These are phyloP conservation scores for Prunella vulgaris DNA, from an alignment of 257 asterid species.

Conservation along the genomic window DNA sequence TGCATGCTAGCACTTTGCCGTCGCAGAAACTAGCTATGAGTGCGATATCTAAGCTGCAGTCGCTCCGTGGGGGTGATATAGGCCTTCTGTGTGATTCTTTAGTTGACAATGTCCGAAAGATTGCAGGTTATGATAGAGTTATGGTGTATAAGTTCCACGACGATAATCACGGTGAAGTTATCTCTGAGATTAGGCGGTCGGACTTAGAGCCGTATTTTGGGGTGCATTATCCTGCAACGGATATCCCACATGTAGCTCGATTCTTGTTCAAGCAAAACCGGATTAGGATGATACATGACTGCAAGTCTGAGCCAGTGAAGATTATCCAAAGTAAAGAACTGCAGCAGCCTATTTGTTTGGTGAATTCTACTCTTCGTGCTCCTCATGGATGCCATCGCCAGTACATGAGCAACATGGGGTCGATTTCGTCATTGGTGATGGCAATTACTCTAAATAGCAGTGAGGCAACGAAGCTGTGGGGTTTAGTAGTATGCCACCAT, in stretches of 20 bases:
- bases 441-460: constrained; percentile 33
- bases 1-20: constrained; percentile 43
- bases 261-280: constrained; percentile 57
- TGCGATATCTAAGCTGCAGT: constrained; percentile 19
- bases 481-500: constrained; percentile 69
- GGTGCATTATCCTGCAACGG: constrained; percentile 66
- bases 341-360: constrained; percentile 49
- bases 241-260: constrained; percentile 64
- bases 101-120: constrained; percentile 56
- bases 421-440: constrained; percentile 57
- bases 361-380: constrained; percentile 56
- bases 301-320: constrained; percentile 40
- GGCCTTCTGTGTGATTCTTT: constrained; percentile 49
- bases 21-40: not conserved
- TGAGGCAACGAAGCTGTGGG: constrained; percentile 53
- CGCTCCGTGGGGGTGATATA: constrained; percentile 52
- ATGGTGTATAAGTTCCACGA: constrained; percentile 67
- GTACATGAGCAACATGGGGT: constrained; percentile 62
- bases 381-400: constrained; percentile 52
- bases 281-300: constrained; percentile 54
- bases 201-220: constrained; percentile 62
- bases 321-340: constrained; percentile 46
- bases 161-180: constrained; percentile 63
- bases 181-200: constrained; percentile 53
- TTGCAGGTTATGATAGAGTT: constrained; percentile 64